Percentiles rank a stretch among this genome's conserved stretches.
Evolutionary conservation across 108 stramenopile species (phyloP).

Genomic region (Schizochytrium sp.): DNA sequence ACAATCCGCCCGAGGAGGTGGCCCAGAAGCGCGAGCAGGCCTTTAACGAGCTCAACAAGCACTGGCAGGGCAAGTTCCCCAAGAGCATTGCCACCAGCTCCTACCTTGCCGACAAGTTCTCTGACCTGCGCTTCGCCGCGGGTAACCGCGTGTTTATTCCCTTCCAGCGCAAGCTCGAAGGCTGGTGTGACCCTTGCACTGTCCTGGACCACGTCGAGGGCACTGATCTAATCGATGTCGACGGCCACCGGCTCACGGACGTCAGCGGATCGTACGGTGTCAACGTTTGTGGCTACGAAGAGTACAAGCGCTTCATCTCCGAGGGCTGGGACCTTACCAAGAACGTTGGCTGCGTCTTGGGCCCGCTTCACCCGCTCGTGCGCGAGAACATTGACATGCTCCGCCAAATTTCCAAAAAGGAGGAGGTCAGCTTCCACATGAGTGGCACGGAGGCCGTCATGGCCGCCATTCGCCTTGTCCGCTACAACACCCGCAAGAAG

Average conservation of each 20-base stretch:
- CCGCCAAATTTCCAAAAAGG: neutral
- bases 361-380: slow-evolving; percentile 22
- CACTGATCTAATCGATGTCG: slow-evolving; percentile 1
- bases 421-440: slow-evolving; percentile 26
- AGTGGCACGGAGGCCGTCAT: slow-evolving; percentile 30
- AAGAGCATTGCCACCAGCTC: neutral
- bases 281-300: slow-evolving; percentile 28
- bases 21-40: slow-evolving; percentile 14
- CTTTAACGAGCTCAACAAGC: neutral
- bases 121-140: slow-evolving; percentile 17
- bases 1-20: neutral
- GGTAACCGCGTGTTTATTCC: slow-evolving; percentile 21
- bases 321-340: neutral
- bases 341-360: slow-evolving; percentile 22
- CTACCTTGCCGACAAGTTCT: slow-evolving; percentile 17
- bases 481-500: slow-evolving; percentile 26
- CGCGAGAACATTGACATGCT: neutral
- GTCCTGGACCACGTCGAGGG: slow-evolving; percentile 1
- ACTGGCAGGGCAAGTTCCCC: neutral
- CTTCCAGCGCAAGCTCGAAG: slow-evolving; percentile 5
- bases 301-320: slow-evolving; percentile 20
- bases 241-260: slow-evolving; percentile 14
- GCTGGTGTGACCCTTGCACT: slow-evolving; percentile 11
- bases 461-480: slow-evolving; percentile 16
- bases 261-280: slow-evolving; percentile 30